A percentile compares a stretch with the other conserved stretches of the same genome.
Conservation (phyloP, 2,329 filamentous ascomycete species). For the Chalara sp. region DNA sequence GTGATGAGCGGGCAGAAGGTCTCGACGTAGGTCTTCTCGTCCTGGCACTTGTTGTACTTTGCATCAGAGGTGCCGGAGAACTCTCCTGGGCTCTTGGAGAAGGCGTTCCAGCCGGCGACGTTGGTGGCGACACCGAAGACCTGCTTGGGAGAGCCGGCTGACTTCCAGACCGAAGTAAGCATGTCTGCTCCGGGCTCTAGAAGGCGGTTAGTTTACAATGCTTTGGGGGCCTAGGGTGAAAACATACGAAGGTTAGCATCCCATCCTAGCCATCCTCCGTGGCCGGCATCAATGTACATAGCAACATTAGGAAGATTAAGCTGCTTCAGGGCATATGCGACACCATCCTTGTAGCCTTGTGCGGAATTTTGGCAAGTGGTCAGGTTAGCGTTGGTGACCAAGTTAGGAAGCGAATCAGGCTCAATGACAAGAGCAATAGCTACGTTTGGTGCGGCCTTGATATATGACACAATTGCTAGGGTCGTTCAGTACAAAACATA, state of each 20-base stretch:
- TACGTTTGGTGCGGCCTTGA: not conserved
- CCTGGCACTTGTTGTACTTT: conserved; percentile 40
- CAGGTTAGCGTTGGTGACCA: conserved; percentile 53
- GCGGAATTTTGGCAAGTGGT: conserved; percentile 47
- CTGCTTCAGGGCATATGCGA: conserved; percentile 47
- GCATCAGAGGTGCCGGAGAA: conserved; percentile 35
- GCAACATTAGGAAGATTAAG: conserved; percentile 55
- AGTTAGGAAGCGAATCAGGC: conserved; percentile 55
- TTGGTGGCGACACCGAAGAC: conserved; percentile 51
- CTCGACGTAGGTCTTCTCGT: conserved; percentile 32
- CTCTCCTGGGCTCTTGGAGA: conserved; percentile 17
- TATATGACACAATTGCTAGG: not conserved
- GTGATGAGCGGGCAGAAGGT: conserved; percentile 31
- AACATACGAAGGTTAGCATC: conserved; percentile 28
- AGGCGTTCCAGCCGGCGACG: conserved; percentile 50
- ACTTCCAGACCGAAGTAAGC: not conserved
- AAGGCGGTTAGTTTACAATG: not conserved
- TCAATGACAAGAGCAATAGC: conserved; percentile 30
- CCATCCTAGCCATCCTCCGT: conserved; percentile 61
- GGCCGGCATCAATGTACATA: conserved; percentile 58
- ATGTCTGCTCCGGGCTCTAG: not conserved
- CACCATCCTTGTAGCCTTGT: conserved; percentile 46
- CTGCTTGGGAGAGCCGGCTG: conserved; percentile 35
- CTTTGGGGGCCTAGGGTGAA: not conserved
- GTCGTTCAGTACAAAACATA: too few relatives aligned